Evolutionary conservation across 2,329 filamentous ascomycete genomes (phyloP).

Genomic region (Ramularia collo-cygni): DNA sequence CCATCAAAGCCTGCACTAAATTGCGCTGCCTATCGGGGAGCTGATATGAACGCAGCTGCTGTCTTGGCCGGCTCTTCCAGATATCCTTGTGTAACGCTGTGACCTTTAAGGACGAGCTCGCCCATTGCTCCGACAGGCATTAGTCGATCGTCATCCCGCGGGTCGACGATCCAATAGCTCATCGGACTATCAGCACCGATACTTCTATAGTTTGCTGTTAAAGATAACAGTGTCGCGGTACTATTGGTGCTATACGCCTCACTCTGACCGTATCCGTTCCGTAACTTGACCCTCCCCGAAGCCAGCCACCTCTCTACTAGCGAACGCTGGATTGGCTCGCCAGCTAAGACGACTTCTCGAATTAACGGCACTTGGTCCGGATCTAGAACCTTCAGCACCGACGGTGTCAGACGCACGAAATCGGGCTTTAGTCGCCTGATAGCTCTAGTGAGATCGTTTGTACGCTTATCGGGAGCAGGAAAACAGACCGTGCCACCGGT

Average conservation of each 20-base stretch:
- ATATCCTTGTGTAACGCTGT: constrained; percentile 38
- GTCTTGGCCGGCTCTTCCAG: constrained; percentile 27
- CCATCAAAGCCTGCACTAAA: constrained; percentile 1
- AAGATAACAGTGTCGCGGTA: neutral
- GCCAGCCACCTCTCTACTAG: constrained; percentile 1
- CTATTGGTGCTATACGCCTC: constrained; percentile 1
- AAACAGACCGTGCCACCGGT: constrained; percentile 33
- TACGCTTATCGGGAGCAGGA: constrained; percentile 27
- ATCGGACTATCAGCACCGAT: neutral
- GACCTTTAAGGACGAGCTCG: constrained; percentile 41
- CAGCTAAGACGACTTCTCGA: neutral
- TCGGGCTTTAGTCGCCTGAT: constrained; percentile 2
- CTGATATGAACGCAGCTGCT: constrained; percentile 24
- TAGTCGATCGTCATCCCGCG: constrained; percentile 22
- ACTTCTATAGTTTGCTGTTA: neutral
- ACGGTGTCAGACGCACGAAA: constrained; percentile 50
- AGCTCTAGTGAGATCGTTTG: constrained; percentile 45
- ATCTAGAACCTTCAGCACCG: constrained; percentile 44
- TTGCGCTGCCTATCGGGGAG: neutral
- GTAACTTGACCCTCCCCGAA: neutral
- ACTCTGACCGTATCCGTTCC: constrained; percentile 1
- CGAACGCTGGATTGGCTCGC: constrained; percentile 1
- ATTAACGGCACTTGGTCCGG: constrained; percentile 35
- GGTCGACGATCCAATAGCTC: constrained; percentile 26
- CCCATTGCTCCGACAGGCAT: constrained; percentile 37